Base-by-base conservation (phyloP, 352 stramenopile genomes). In the Globisporangium barbulae region DNA sequence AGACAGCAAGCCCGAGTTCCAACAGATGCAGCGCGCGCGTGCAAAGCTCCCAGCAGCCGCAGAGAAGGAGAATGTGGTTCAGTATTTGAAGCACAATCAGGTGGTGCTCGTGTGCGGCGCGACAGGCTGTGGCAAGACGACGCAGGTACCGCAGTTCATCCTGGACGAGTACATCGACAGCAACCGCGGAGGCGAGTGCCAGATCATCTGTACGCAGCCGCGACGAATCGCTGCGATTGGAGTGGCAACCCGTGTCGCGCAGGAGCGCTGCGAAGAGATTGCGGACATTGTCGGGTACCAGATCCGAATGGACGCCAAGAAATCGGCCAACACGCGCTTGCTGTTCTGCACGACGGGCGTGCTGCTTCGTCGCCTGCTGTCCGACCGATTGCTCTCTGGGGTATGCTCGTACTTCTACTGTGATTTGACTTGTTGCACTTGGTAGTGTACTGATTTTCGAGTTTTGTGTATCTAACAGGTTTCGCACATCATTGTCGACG, bases 401-500 rank as follows among this genome's bases (percentile, higher is more conserved):
- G 85, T 98, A 74, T 25, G 21, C 30, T 30, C 25, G 17, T 58
- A 9, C 25, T 39, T 19, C 19, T 41, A n/a, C 6, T 12, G n/a
- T 53, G n/a, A 5, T n/a, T 33, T 30, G n/a, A 15, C 45, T 8
- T 33, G 6, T 42, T 22, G 25, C 4, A 19, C 12, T 37, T 22
- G 37, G n/a, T 45, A 33, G 6, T 52, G 17, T 41, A 41, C 28
- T n/a, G 21, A 30, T 21, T 42, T 3, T 9, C n/a, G 22, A 31
- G 3, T 42, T 28, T 42, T 22, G 13, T 44, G 19, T 9, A 12
- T 61, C 3, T 42, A 7, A 30, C 17, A 83, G 75, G 74, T 99
- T 19, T 97, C 94, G 17, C 97, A 99, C 70, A 88, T 99, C 59
- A 91, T 99, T 53, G 91, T 99, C n/a, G 98, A 99, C 76, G 97